Evolutionary conservation across 75 land plant genomes (phyloP), one percentile per base, ranked within the genome.

Genomic region (Cupressus sempervirens): DNA sequence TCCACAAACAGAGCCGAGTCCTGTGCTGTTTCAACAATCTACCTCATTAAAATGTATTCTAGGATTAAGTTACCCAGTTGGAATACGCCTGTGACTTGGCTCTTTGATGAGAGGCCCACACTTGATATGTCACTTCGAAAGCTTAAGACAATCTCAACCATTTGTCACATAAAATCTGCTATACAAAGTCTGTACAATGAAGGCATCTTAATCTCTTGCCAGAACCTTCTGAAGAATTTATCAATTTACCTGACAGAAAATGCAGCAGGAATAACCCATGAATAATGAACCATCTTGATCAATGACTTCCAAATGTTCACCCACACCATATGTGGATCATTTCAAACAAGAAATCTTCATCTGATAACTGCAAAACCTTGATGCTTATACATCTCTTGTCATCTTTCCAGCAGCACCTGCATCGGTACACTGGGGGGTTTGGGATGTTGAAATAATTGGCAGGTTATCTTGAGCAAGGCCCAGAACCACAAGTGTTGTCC

Each of bases 401-500:
- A 72, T 32, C 35, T 72, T 32, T 12, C 74, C 35, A 30, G 36
- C 32, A 15, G 35, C 35, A 72, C 16, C 3, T 72, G 74, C 35
- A 72, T 72, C 74, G 43, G 36, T 40, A 30, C 65, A 53, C 50
- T 82, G 83, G 2, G 62, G 62, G n/a, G 65, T 82, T 82, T 65
- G 53, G 56, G 83, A 50, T 32, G 32, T 10, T 32, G 56, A 12
- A 29, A 14, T 82, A 18, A 54, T 7, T 54, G 83, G 82, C 76
- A 87, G 90, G 15, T 72, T 70, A 56, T 93, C 95, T 74, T 90
- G 89, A 29, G 86, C 88, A 54, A 93, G 92, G 56, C 95, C 96
- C 82, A 95, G 87, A 74, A 92, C 88, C 30, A 77, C 84, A 0
- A 93, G 95, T 46, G 90, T 88, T 50, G 93, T 84, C 84, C 96